Evolutionary conservation across 495 filamentous ascomycete genomes (phyloP).

Genomic region (Penicillium egyptiacum): DNA sequence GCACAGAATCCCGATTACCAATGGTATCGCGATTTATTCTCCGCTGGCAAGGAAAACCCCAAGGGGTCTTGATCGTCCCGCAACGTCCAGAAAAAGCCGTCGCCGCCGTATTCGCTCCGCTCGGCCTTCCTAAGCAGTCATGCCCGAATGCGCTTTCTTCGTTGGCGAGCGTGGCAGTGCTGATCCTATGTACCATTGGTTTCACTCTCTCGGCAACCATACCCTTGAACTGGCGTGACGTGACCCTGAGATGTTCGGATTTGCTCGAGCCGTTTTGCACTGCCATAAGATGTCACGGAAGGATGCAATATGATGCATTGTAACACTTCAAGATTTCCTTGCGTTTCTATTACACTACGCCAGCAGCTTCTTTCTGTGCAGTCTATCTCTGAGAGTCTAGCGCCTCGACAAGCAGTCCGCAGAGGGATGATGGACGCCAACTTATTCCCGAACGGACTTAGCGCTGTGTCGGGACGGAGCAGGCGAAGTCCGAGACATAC

Average conservation of each 20-base stretch:
- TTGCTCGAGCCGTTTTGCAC: not conserved
- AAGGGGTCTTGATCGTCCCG: not conserved
- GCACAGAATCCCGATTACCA: not conserved
- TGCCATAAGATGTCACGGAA: not conserved
- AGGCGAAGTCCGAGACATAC: not conserved
- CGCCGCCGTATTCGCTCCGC: not conserved
- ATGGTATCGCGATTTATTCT: constrained; percentile 1
- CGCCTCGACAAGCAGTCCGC: not conserved
- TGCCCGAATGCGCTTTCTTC: constrained; percentile 5
- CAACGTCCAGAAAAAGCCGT: not conserved
- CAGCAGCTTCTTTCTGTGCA: not conserved
- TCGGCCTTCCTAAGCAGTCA: constrained; percentile 7
- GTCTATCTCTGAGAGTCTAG: not conserved
- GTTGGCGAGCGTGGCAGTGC: constrained; percentile 2
- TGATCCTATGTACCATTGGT: constrained; percentile 17
- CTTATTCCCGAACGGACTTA: not conserved
- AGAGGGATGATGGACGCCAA: not conserved
- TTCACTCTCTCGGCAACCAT: constrained; percentile 8
- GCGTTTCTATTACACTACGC: not conserved
- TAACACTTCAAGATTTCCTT: not conserved
- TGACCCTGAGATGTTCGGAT: constrained; percentile 1
- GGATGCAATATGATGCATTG: not conserved
- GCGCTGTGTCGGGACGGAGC: not conserved
- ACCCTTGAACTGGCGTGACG: constrained; percentile 7
- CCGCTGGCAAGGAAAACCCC: constrained; percentile 2